Evolutionary conservation across 2,329 filamentous ascomycete genomes (phyloP).

Genomic region (Pseudocercospora cruenta): DNA sequence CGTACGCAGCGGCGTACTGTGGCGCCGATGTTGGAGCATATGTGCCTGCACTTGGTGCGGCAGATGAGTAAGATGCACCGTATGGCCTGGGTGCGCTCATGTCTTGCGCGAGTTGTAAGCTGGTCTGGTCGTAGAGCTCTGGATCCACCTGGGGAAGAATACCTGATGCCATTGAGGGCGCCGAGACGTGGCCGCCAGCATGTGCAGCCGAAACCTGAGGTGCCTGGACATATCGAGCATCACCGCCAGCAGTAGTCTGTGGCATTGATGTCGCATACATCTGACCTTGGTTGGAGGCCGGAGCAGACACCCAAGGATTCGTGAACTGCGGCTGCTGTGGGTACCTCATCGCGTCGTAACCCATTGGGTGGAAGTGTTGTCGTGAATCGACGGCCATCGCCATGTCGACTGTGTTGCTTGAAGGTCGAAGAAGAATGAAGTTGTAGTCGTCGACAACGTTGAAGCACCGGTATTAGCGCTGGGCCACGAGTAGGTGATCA

Average conservation of each 20-base stretch:
- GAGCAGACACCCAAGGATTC: conserved; percentile 78
- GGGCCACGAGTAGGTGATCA: conserved; percentile 31
- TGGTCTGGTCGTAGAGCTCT: conserved; percentile 62
- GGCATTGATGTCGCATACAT: conserved; percentile 69
- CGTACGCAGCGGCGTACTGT: conserved; percentile 70
- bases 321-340: conserved; percentile 74
- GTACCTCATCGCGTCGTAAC: conserved; percentile 81
- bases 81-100: conserved; percentile 70
- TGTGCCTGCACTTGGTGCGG: conserved; percentile 69
- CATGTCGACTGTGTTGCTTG: conserved; percentile 57
- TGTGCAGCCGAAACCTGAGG: conserved; percentile 53
- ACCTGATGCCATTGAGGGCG: conserved; percentile 70
- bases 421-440: conserved; percentile 31
- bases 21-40: conserved; percentile 69
- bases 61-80: conserved; percentile 70
- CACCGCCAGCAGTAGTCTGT: conserved; percentile 62
- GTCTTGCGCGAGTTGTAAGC: conserved; percentile 74
- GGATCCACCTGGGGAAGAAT: conserved; percentile 64
- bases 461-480: conserved; percentile 19
- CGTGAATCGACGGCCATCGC: conserved; percentile 91
- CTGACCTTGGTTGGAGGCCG: conserved; percentile 59
- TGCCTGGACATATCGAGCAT: conserved; percentile 41
- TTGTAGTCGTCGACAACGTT: conserved; percentile 28
- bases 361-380: conserved; percentile 72
- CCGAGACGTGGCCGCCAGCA: conserved; percentile 69